phyloP scores from a whole-genome alignment of 768 basidiomycete genomes.

The Trametes meyenii region DNA sequence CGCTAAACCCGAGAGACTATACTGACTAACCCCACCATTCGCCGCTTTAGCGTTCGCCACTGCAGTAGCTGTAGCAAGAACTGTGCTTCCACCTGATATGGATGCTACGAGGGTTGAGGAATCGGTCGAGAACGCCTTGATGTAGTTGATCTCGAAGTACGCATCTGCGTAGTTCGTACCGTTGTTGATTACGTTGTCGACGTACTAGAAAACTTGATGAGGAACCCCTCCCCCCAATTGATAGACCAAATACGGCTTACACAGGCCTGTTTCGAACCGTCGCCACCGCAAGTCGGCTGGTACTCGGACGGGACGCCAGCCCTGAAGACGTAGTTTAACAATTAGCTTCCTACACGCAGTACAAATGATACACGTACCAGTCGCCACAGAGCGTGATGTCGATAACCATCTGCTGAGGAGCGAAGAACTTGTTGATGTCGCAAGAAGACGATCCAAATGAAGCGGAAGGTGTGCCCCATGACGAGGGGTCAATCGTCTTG shows the following conservation, averaged over 20 bases:
- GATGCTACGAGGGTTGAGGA: constrained; percentile 4
- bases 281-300: constrained; percentile 41
- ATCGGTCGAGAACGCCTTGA: constrained; percentile 49
- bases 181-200: constrained; percentile 52
- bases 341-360: not conserved
- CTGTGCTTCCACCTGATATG: constrained; percentile 9
- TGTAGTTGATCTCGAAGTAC: constrained; percentile 63
- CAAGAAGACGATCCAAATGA: constrained; percentile 43
- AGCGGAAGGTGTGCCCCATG: constrained; percentile 51
- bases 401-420: constrained; percentile 53
- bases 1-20: not conserved
- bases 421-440: constrained; percentile 48
- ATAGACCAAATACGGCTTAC: constrained; percentile 13
- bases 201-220: constrained; percentile 34
- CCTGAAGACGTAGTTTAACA: constrained; percentile 36
- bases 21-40: not conserved
- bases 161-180: constrained; percentile 49
- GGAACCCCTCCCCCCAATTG: too few species aligned
- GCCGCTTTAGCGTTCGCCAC: not conserved
- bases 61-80: constrained; percentile 7
- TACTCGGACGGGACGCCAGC: constrained; percentile 54
- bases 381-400: constrained; percentile 60
- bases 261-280: constrained; percentile 38
- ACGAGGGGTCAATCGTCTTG: constrained; percentile 40
- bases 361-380: constrained; percentile 37